phyloP scores from a whole-genome alignment of 2,329 filamentous ascomycete genomes.

The Domatiomyces globalis region DNA sequence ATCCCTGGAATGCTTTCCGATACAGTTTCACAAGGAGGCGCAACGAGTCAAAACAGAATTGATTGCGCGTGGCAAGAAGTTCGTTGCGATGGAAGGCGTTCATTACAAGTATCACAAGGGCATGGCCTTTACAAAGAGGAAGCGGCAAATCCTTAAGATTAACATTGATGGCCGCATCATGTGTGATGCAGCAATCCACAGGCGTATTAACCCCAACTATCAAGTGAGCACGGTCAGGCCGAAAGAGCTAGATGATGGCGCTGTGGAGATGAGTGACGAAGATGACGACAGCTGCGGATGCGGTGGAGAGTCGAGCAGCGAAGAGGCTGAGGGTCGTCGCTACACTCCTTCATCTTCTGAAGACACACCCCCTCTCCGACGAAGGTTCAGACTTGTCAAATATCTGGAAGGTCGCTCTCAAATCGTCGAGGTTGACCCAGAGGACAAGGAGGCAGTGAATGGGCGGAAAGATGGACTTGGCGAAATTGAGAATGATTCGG shows the following conservation, averaged over 20 bases:
- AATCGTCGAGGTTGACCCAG: constrained; percentile 41
- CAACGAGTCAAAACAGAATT: constrained; percentile 50
- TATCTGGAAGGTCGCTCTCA: constrained; percentile 39
- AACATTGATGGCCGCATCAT: constrained; percentile 79
- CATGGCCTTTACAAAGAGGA: constrained; percentile 72
- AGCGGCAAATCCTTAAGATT: constrained; percentile 59
- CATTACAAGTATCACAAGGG: constrained; percentile 67
- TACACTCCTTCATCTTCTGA: constrained; percentile 22
- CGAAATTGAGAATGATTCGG: constrained; percentile 28
- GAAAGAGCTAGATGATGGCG: constrained; percentile 45
- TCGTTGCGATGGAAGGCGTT: constrained; percentile 65
- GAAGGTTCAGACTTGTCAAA: constrained; percentile 40
- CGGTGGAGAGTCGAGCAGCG: constrained; percentile 19
- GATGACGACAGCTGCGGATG: constrained; percentile 24
- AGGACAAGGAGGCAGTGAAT: constrained; percentile 42
- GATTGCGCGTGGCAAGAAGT: constrained; percentile 70
- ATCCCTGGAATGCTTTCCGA: constrained; percentile 59
- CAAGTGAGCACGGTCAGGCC: constrained; percentile 59
- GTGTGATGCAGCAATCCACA: constrained; percentile 71
- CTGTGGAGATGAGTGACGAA: constrained; percentile 6
- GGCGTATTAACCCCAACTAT: constrained; percentile 77
- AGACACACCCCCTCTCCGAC: constrained; percentile 26
- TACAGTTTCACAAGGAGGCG: constrained; percentile 65
- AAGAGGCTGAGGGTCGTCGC: constrained; percentile 22
- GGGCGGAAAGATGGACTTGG: constrained; percentile 37